phyloP scores from a whole-genome alignment of 371 early-diverging fungal species.

The Smittium culicis region DNA sequence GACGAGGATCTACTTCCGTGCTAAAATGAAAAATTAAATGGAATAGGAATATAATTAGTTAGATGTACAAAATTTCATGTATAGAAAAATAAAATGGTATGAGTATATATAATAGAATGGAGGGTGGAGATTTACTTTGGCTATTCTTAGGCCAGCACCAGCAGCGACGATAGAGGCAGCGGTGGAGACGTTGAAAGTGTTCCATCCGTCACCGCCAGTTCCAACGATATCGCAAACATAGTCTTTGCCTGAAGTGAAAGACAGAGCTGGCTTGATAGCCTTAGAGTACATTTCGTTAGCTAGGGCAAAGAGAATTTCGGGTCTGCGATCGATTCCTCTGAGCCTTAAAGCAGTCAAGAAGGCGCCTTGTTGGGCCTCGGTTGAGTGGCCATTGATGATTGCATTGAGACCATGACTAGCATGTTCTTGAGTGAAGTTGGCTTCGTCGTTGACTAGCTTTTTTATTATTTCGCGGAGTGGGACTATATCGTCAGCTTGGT shows the following conservation, averaged over 20 bases:
- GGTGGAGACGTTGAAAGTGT: constrained; percentile 93
- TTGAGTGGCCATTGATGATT: constrained; percentile 62
- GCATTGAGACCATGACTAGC: constrained; percentile 47
- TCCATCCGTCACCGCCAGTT: constrained; percentile 94
- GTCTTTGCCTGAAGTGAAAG: constrained; percentile 6
- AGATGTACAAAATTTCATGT: too few species aligned
- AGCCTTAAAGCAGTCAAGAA: constrained; percentile 64
- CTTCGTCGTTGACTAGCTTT: constrained; percentile 43
- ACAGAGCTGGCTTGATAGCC: constrained; percentile 40
- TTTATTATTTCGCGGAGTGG: constrained; percentile 34
- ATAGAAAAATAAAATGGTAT: too few species aligned
- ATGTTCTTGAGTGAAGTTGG: constrained; percentile 47
- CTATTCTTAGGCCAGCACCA: constrained; percentile 81
- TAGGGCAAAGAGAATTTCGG: constrained; percentile 64
- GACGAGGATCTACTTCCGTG: constrained; percentile 93
- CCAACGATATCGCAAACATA: constrained; percentile 83
- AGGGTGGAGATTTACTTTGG: constrained; percentile 41
- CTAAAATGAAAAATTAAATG: constrained; percentile 24
- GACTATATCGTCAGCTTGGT: too few species aligned
- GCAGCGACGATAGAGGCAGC: constrained; percentile 84
- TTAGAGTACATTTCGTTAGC: constrained; percentile 48
- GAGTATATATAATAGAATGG: constrained; percentile 1
- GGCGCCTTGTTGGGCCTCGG: constrained; percentile 70
- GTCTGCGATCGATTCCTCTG: constrained; percentile 52
- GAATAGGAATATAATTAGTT: too few species aligned